These are phyloP conservation scores for Chaetomium olivaceum DNA, from an alignment of 2,329 filamentous ascomycete genomes.

Conservation along the genomic window DNA sequence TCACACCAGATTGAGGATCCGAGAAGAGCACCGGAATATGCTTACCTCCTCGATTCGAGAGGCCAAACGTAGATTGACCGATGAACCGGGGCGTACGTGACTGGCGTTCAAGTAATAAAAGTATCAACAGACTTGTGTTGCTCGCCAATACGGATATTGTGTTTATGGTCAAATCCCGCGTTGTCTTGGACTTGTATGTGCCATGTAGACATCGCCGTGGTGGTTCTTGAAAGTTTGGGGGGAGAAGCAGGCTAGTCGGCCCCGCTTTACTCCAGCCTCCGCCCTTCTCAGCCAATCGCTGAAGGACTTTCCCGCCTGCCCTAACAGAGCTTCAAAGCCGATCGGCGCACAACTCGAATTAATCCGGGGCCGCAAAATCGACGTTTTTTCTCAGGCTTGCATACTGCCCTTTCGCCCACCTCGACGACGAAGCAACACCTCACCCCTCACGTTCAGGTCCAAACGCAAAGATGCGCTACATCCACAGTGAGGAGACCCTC, in stretches of 20 bases:
- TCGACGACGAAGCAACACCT: constrained; percentile 35
- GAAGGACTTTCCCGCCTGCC: constrained; percentile 25
- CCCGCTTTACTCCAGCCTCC: constrained; percentile 26
- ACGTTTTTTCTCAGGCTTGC: constrained; percentile 33
- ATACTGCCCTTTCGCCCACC: constrained; percentile 33
- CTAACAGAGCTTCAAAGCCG: constrained; percentile 28
- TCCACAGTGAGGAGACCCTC: constrained; percentile 96
- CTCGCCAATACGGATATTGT: not conserved
- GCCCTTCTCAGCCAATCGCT: constrained; percentile 25
- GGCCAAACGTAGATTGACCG: not conserved
- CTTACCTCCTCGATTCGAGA: not conserved
- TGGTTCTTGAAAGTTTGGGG: not conserved
- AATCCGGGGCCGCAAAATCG: constrained; percentile 36
- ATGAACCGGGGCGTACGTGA: not conserved
- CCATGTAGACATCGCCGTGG: not conserved
- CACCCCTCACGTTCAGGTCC: constrained; percentile 42
- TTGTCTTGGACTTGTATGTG: not conserved
- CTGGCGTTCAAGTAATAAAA: not conserved
- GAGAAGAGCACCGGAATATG: not conserved
- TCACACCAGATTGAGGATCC: not conserved
- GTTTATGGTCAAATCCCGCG: not conserved
- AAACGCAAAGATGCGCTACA: constrained; percentile 96
- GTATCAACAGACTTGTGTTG: not conserved
- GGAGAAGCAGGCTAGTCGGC: constrained; percentile 17
- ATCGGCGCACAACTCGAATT: constrained; percentile 37